Percentiles rank a stretch among this genome's conserved stretches.
Conservation (phyloP, 768 basidiomycete species). For the Termitomyces eurrhizus region DNA sequence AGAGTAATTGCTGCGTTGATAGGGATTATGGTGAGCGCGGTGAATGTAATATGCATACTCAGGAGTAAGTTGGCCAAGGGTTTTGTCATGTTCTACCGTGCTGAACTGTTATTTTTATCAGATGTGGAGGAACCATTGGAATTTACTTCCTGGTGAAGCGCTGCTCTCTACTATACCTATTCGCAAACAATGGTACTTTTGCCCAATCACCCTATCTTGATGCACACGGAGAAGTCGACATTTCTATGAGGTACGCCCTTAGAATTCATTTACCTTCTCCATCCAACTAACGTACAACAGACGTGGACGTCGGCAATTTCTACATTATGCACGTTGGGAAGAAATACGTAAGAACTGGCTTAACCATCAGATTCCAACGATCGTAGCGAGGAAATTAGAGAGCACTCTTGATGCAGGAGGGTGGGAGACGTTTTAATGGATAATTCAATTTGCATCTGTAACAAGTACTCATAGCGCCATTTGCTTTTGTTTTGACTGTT, state of each 20-base stretch:
- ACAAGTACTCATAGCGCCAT: neutral
- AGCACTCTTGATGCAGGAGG: conserved; percentile 86
- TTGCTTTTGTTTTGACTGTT: neutral
- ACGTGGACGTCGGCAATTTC: conserved; percentile 83
- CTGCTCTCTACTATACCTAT: conserved; percentile 86
- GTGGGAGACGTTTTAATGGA: conserved; percentile 75
- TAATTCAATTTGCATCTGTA: conserved; percentile 1
- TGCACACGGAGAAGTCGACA: conserved; percentile 89
- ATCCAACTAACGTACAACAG: conserved; percentile 32
- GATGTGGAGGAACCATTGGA: conserved; percentile 88
- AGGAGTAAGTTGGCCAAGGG: conserved; percentile 65
- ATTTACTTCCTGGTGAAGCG: conserved; percentile 91
- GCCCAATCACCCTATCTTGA: conserved; percentile 89
- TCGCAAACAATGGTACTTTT: conserved; percentile 87
- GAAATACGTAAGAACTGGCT: conserved; percentile 92
- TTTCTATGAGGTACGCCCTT: conserved; percentile 74
- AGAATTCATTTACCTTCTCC: neutral
- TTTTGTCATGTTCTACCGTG: neutral
- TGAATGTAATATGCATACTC: conserved; percentile 93
- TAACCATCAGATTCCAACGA: conserved; percentile 82
- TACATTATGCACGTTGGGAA: conserved; percentile 85
- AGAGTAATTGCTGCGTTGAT: conserved; percentile 89
- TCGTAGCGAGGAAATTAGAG: conserved; percentile 87
- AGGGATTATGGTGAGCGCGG: conserved; percentile 61
- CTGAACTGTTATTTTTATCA: conserved; percentile 24